Base-by-base conservation (phyloP, 768 basidiomycete genomes). In the Tylopilus intermedius region DNA sequence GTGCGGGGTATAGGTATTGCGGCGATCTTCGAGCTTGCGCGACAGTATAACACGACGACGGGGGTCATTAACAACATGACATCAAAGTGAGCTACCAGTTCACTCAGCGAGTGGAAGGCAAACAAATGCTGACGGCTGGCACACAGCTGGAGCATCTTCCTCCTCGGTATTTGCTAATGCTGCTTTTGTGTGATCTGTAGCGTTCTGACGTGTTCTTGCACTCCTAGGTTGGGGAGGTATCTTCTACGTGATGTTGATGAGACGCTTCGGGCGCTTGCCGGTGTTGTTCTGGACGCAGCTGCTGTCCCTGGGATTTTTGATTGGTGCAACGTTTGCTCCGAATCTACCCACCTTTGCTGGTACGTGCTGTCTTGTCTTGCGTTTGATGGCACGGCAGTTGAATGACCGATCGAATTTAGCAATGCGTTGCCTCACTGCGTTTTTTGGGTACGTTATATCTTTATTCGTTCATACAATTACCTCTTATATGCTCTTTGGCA, bases 261-360 rank as follows among this genome's bases (percentile, higher is more conserved):
- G 67, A 51, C 66, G 66, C 22, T 67, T 54, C 21, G 66, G 66
- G 26, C 63, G 66, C 8, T 33, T 67, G 15, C 66, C 66, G 0
- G 68, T 67, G 5, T 53, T 67, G n/a, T 67, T 67, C 55, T 67
- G 66, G 66, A 49, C 66, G 3, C 66, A 67, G 63, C 47, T 79
- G 24, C 58, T 80, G 50, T 66, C 77, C 0, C 53, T 79, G 8
- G 75, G 61, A 4, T 81, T 79, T 65, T 62, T 79, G 14, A 65
- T 79, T 15, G 80, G 80, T 1, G 77, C 76, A 29, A 77, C 80
- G 0, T 72, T 79, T 39, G 76, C 80, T 2, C 79, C 79, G 1
- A 69, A 74, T 53, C 55, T 81, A 29, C 53, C 67, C 11, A 76
- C 73, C 0, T 81, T 81, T 61, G 66, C 79, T 3, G 78, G 79